Base-by-base conservation (phyloP, 2,329 filamentous ascomycete genomes). In the Alternaria hordeiaustralica region DNA sequence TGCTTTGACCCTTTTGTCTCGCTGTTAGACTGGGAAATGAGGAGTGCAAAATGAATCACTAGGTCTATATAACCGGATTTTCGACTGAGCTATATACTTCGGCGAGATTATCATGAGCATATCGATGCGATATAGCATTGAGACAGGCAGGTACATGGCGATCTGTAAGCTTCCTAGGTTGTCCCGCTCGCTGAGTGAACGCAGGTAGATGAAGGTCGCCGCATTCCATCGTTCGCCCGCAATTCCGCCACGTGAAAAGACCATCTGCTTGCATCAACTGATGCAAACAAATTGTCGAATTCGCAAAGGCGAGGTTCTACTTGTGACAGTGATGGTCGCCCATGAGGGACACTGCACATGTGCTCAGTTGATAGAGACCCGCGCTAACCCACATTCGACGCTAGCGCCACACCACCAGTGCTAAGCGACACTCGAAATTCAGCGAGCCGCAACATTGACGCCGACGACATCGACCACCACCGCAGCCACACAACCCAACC, bases 391-490 rank as follows among this genome's bases (percentile, higher is more conserved):
- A 4, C 7, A 36, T 36, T 2, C 33, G 8, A 36, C 15, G 44
- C 33, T 63, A 63, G 60, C 30, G 60, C 49, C 49, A 26, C 59
- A 63, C 60, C 46, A 49, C 23, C 49, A 53, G 20, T 53, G 28
- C 30, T 60, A 64, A 61, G 62, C 61, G 61, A 56, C 54, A 26
- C 46, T 66, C 68, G 66, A 72, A 67, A 69, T 66, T 67, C 65
- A 69, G 57, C 60, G 60, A 62, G 45, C 44, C 65, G 51, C 64
- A 59, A 55, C 50, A 36, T 47, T 47, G 55, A 54, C 55, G 60
- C 55, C 64, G 67, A 64, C 64, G 62, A 63, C 64, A 67, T 68
- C 71, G 68, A 73, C 71, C 69, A 67, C 74, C 71, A 65, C 67
- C 64, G 64, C 72, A 72, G 69, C 72, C 66, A 65, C 68, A 61